These are phyloP conservation scores for Deuterostichococcus epilithicus DNA, from an alignment of 139 green algal genomes.

Conservation along the genomic window DNA sequence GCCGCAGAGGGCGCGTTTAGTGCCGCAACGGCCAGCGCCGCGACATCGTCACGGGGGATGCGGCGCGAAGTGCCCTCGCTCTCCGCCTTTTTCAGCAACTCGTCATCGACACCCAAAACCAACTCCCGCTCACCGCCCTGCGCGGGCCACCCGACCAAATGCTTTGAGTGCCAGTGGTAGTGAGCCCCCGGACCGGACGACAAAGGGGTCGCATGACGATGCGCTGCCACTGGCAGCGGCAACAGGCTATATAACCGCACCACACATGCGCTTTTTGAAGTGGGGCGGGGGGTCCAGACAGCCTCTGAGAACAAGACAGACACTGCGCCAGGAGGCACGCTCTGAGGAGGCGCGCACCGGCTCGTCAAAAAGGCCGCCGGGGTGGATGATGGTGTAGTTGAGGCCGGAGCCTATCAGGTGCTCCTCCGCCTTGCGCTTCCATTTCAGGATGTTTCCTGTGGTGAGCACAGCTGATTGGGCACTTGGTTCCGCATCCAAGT, in stretches of 20 bases:
- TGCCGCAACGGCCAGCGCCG: constrained; percentile 49
- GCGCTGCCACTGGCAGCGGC: too few relatives aligned
- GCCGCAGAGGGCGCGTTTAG: constrained; percentile 10
- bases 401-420: constrained; percentile 67
- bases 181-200: too few relatives aligned
- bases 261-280: background rate
- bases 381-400: constrained; percentile 80
- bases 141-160: too few relatives aligned
- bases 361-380: constrained; percentile 68
- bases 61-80: constrained; percentile 12
- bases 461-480: too few relatives aligned
- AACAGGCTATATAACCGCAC: too few relatives aligned
- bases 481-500: too few relatives aligned
- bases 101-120: constrained; percentile 75
- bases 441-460: constrained; percentile 74
- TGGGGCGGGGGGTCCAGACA: background rate
- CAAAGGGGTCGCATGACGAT: too few relatives aligned
- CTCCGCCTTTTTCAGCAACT: constrained; percentile 40
- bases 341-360: background rate
- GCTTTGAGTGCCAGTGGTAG: too few relatives aligned
- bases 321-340: too few relatives aligned
- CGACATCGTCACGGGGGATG: constrained; percentile 79
- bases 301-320: background rate
- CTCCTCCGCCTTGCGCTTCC: constrained; percentile 83
- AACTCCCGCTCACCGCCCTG: constrained; percentile 63